Evolutionary conservation across 208 protist species (phyloP), one percentile per base, ranked within the genome.

Genomic region (Trypanosoma congolense): DNA sequence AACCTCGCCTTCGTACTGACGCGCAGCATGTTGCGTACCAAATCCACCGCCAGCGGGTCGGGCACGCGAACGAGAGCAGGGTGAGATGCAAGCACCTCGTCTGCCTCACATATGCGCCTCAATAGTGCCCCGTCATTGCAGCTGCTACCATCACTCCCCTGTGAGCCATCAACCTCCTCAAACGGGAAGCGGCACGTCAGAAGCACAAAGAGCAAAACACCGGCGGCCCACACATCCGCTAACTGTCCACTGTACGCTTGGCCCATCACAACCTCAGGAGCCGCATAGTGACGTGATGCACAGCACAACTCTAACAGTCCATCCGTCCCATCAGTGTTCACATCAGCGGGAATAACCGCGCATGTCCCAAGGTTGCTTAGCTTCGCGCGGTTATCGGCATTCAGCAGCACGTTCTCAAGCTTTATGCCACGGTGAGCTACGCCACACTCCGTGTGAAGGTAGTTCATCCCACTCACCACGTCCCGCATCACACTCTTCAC

Each of bases 171-270:
- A 8, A 55, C 65, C 29, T 53, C 47, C 51, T 79, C 93, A 56
- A 98, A 98, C 4, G 94, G 95, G 49, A 96, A 84, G 25, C 73
- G 70, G 51, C 90, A 90, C 8, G 87, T 77, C 43, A 97, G 56
- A 54, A 98, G 78, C 40, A 95, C 90, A 52, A 97, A 98, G 10
- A 98, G 61, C 5, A 98, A 64, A 12, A 97, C 91, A 42, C 97
- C 97, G 28, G 87, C 87, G 2, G 86, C 80, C 96, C 96, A 99
- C 73, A 93, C 96, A 75, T 99, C 97, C 4, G 98, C 89, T 10
- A 75, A 75, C 29, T 73, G 59, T 10, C 95, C 96, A 21, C 90
- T 83, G 73, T 98, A 97, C 2, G 74, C 66, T 12, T 75, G 58
- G 1, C 84, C 80, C 44, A 70, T 50, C 22, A 98, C 63, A 26